Evolutionary conservation across 2,329 filamentous ascomycete species (phyloP).

Genomic region (Trichocomaceae sp.): DNA sequence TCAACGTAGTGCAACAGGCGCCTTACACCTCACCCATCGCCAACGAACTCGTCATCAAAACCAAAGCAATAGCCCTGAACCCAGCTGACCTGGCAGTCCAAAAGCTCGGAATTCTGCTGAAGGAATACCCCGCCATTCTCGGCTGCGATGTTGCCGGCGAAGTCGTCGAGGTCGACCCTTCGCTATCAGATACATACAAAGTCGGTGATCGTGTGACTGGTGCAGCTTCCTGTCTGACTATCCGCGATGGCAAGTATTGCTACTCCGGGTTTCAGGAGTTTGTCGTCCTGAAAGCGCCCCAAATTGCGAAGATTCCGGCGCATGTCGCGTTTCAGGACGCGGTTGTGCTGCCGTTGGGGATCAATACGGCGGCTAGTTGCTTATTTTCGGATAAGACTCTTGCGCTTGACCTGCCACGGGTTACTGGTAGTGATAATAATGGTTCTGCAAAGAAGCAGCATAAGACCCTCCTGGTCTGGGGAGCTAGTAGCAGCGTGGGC

Average conservation of each 20-base stretch:
- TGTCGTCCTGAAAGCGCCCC: conserved; percentile 14
- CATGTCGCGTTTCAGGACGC: conserved; percentile 21
- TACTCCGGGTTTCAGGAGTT: conserved; percentile 23
- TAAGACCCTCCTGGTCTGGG: conserved; percentile 41
- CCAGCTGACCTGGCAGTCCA: conserved; percentile 30
- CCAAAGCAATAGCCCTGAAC: conserved; percentile 21
- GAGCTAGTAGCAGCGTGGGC: conserved; percentile 43
- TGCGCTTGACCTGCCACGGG: not conserved
- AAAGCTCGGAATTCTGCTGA: conserved; percentile 18
- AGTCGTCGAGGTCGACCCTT: conserved; percentile 22
- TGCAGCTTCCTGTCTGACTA: conserved; percentile 8
- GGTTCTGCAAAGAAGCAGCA: not conserved
- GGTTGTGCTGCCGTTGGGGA: conserved; percentile 21
- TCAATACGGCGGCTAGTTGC: conserved; percentile 19
- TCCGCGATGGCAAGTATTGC: conserved; percentile 13
- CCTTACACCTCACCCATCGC: conserved; percentile 15
- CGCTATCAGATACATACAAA: conserved; percentile 19
- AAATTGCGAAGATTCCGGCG: conserved; percentile 18
- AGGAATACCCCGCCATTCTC: conserved; percentile 16
- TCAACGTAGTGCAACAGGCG: conserved; percentile 14
- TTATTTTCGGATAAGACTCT: conserved; percentile 18
- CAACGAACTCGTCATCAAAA: conserved; percentile 18
- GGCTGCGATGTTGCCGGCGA: conserved; percentile 25
- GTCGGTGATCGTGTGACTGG: conserved; percentile 25
- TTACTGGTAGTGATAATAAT: not conserved